These are phyloP conservation scores for Penicillium sp. DNA, from an alignment of 2,329 filamentous ascomycete genomes.

Conservation along the genomic window DNA sequence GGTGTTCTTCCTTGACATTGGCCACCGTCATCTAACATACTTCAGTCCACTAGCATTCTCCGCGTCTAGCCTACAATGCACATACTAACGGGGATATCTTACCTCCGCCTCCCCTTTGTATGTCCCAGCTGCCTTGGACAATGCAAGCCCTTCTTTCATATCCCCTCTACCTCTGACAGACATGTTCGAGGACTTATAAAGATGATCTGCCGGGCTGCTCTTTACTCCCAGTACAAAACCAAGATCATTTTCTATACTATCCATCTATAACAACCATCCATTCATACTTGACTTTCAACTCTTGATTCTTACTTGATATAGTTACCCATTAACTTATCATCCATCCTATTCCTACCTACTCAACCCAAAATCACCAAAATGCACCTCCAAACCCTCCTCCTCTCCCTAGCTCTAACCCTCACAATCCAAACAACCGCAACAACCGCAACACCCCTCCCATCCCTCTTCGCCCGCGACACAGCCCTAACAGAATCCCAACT, in stretches of 20 bases:
- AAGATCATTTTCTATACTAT: not conserved
- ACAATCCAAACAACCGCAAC: constrained; percentile 13
- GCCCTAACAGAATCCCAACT: constrained; percentile 33
- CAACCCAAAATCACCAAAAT: not conserved
- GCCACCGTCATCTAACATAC: constrained; percentile 8
- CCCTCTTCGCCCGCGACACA: constrained; percentile 1
- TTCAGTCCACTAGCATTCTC: constrained; percentile 12
- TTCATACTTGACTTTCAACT: not conserved
- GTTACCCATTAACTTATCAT: not conserved
- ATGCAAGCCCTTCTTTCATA: constrained; percentile 1
- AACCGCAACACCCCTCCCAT: constrained; percentile 13
- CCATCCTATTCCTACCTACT: not conserved
- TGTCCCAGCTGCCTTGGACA: constrained; percentile 1
- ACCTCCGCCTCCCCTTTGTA: not conserved
- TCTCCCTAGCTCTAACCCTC: constrained; percentile 19
- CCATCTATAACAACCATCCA: not conserved
- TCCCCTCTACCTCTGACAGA: not conserved
- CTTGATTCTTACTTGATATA: not conserved
- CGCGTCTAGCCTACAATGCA: constrained; percentile 2
- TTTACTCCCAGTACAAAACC: not conserved
- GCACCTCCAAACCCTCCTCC: constrained; percentile 1
- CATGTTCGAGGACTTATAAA: constrained; percentile 8
- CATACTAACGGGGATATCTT: not conserved
- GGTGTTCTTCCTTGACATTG: not conserved
- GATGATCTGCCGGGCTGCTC: not conserved